Evolutionary conservation across 2,329 filamentous ascomycete species (phyloP).

Genomic region (Aspergillus eucalypticola): DNA sequence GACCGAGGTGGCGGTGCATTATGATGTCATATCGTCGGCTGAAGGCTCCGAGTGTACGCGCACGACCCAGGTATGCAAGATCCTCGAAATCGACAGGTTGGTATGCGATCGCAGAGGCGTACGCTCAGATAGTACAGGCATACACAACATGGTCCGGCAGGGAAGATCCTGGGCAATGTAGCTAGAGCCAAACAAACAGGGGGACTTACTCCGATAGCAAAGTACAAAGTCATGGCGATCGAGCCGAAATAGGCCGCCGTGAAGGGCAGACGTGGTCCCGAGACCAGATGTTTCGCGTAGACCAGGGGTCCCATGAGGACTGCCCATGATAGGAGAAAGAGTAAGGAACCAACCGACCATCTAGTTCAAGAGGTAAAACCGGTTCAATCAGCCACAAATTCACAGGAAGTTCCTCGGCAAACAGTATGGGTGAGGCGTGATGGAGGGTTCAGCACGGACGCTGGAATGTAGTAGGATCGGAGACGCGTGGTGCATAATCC

Average conservation of each 20-base stretch:
- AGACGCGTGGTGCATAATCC: constrained; percentile 9
- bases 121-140: constrained; percentile 1
- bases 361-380: constrained; percentile 51
- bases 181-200: constrained; percentile 12
- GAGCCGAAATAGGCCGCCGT: constrained; percentile 94
- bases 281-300: constrained; percentile 82
- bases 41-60: neutral
- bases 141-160: neutral
- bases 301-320: constrained; percentile 87
- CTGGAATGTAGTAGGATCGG: constrained; percentile 9
- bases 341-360: constrained; percentile 88
- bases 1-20: neutral
- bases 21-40: constrained; percentile 6
- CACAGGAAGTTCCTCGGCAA: constrained; percentile 1
- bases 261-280: constrained; percentile 82
- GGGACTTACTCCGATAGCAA: constrained; percentile 81
- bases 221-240: constrained; percentile 85
- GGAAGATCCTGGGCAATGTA: constrained; percentile 1
- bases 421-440: neutral
- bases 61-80: constrained; percentile 4
- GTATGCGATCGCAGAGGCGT: constrained; percentile 6
- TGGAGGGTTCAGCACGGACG: constrained; percentile 6
- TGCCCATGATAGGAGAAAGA: constrained; percentile 91
- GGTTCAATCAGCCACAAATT: constrained; percentile 29
- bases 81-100: neutral